A percentile compares a stretch with the other conserved stretches of the same genome.
Conservation (phyloP, 2,329 filamentous ascomycete genomes). For the Exophiala aquamarina region DNA sequence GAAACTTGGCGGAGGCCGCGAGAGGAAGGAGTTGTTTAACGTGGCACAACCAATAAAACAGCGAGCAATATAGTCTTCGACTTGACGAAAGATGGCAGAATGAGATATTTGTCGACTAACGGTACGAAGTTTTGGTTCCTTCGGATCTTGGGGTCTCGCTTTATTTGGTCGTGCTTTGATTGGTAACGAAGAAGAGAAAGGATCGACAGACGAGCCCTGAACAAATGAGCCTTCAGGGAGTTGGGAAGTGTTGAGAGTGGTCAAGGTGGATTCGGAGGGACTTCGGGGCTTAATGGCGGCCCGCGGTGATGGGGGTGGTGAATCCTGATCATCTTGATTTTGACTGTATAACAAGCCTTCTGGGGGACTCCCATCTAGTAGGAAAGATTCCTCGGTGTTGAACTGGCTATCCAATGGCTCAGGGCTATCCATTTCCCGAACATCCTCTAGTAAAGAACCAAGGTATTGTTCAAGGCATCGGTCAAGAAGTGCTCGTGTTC, state of each 20-base stretch:
- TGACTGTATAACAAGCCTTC: slow-evolving; percentile 16
- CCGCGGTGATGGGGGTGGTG: slow-evolving; percentile 15
- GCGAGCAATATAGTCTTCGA: slow-evolving; percentile 74
- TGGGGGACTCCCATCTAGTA: slow-evolving; percentile 23
- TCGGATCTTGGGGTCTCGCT: slow-evolving; percentile 1
- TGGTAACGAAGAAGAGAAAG: slow-evolving; percentile 13
- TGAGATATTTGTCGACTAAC: background rate
- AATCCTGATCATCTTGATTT: slow-evolving; percentile 15
- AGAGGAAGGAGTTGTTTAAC: slow-evolving; percentile 75
- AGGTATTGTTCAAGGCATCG: slow-evolving; percentile 55
- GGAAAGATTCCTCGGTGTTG: slow-evolving; percentile 22
- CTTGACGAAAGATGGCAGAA: slow-evolving; percentile 62
- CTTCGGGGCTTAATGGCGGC: slow-evolving; percentile 14
- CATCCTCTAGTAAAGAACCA: slow-evolving; percentile 37
- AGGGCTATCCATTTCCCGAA: slow-evolving; percentile 8
- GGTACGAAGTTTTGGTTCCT: background rate
- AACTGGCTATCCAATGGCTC: slow-evolving; percentile 5
- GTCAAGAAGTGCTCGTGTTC: slow-evolving; percentile 59
- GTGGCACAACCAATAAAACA: slow-evolving; percentile 69
- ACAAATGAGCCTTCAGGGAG: slow-evolving; percentile 7
- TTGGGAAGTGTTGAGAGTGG: slow-evolving; percentile 3
- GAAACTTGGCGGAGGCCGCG: slow-evolving; percentile 45
- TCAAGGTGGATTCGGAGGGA: slow-evolving; percentile 19
- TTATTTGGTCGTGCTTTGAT: slow-evolving; percentile 5
- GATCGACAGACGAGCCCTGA: slow-evolving; percentile 13